These are phyloP conservation scores for Colletotrichum tropicale DNA, from an alignment of 2,329 filamentous ascomycete genomes.

Conservation along the genomic window DNA sequence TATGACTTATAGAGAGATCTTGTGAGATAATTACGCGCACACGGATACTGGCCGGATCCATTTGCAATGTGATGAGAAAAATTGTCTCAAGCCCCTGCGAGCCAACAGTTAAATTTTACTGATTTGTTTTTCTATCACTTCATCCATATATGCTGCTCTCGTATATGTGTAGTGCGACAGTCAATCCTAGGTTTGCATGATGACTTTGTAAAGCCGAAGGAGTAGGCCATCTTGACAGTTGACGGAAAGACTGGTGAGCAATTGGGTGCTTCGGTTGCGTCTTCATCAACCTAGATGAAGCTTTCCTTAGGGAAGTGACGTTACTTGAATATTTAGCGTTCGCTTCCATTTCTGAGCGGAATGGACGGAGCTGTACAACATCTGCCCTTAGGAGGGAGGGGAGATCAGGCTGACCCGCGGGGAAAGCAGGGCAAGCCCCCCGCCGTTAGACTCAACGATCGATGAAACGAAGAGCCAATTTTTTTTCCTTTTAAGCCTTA, in stretches of 20 bases:
- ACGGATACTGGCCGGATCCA: not conserved
- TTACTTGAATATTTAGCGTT: not conserved
- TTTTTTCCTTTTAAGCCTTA: not conserved
- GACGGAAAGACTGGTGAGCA: not conserved
- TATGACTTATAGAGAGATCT: too few species aligned
- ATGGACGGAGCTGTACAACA: not conserved
- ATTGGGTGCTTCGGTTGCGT: not conserved
- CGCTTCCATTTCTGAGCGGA: not conserved
- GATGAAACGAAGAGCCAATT: not conserved
- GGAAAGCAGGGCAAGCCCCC: not conserved
- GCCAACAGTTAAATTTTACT: not conserved
- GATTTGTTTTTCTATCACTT: not conserved
- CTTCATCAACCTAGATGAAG: not conserved
- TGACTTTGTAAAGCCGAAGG: not conserved
- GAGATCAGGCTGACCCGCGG: not conserved
- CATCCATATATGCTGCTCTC: not conserved
- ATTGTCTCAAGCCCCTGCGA: not conserved
- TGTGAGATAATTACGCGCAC: not conserved
- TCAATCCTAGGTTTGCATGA: not conserved
- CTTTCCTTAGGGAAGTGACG: not conserved
- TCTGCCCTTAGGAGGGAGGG: not conserved
- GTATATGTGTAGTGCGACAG: not conserved
- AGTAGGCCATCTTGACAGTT: not conserved
- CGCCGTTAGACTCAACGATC: not conserved
- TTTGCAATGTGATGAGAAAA: not conserved